These are phyloP conservation scores for Periconia macrospinosa DNA, from an alignment of 2,329 filamentous ascomycete species.

Conservation along the genomic window DNA sequence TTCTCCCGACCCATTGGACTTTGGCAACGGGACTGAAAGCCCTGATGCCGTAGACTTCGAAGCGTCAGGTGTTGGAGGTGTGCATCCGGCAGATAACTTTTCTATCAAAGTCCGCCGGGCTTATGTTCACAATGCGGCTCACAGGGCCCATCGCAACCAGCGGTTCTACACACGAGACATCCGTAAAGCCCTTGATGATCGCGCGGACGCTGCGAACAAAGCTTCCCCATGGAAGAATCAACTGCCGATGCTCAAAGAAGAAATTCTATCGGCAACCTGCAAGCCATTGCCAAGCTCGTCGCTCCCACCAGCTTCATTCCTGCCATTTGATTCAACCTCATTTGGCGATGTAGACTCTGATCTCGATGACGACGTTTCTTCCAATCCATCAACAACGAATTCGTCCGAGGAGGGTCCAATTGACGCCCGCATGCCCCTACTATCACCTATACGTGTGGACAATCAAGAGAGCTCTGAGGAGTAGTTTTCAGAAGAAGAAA, in stretches of 20 bases:
- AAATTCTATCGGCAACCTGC: constrained; percentile 69
- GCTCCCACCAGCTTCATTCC: constrained; percentile 50
- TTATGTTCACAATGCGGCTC: constrained; percentile 4
- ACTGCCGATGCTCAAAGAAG: constrained; percentile 57
- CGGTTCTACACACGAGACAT: constrained; percentile 34
- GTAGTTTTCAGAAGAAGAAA: constrained; percentile 3
- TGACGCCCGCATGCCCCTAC: constrained; percentile 30
- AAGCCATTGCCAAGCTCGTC: constrained; percentile 57
- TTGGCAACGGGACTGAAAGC: constrained; percentile 25
- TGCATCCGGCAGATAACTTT: constrained; percentile 61
- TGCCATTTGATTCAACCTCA: constrained; percentile 42
- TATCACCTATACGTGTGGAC: constrained; percentile 8
- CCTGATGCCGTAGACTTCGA: constrained; percentile 44
- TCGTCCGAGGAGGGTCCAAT: constrained; percentile 23
- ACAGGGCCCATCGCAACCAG: constrained; percentile 10
- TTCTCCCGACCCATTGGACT: constrained; percentile 32
- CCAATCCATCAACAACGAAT: constrained; percentile 18
- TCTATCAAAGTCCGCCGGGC: constrained; percentile 53
- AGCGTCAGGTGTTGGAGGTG: constrained; percentile 60
- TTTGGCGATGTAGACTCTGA: constrained; percentile 39
- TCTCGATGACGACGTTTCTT: constrained; percentile 43
- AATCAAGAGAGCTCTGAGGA: constrained; percentile 3
- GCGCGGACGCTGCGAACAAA: constrained; percentile 6
- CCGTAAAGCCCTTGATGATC: constrained; percentile 33
- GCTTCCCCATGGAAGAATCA: constrained; percentile 7